Percentiles rank a stretch among this genome's conserved stretches.
phyloP scores from a whole-genome alignment of 192 early-diverging fungal species.

The Neocallimastix lanati region DNA sequence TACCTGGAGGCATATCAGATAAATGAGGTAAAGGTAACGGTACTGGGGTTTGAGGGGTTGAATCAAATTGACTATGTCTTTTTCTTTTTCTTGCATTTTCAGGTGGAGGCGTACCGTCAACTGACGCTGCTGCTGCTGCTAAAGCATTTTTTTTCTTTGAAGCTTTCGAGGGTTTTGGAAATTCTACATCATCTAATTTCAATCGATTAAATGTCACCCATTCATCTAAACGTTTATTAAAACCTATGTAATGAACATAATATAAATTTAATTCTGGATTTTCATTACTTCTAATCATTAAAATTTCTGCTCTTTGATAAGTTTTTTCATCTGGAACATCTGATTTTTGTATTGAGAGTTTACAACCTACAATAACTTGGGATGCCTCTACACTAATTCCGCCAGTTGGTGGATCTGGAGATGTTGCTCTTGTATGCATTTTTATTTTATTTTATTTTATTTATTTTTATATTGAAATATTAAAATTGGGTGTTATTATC shows the following conservation, averaged over 20 bases:
- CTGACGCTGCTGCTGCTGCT: conserved; percentile 12
- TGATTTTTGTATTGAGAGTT: background rate
- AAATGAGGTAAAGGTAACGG: background rate
- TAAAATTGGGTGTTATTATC: too few species aligned
- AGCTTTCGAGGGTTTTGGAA: conserved; percentile 24
- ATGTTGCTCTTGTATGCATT: background rate
- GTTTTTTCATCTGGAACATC: background rate
- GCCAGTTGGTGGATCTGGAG: background rate
- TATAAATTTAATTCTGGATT: conserved; percentile 16
- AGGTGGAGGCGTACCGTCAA: conserved; percentile 15
- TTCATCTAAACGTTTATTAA: conserved; percentile 97
- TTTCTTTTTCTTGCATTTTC: conserved; percentile 19
- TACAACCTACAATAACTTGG: background rate
- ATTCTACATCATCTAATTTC: conserved; percentile 47
- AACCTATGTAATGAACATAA: conserved; percentile 91
- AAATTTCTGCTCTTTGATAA: background rate
- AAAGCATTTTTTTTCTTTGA: conserved; percentile 26
- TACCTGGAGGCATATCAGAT: background rate
- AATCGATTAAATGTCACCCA: conserved; percentile 60
- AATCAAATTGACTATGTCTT: background rate
- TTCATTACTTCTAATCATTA: background rate
- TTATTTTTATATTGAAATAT: too few species aligned
- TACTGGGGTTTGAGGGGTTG: conserved; percentile 1
- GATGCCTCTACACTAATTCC: background rate
- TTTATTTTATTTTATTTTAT: background rate